Evolutionary conservation across 2,329 filamentous ascomycete species (phyloP).

Genomic region (Rhynchosporium secalis): DNA sequence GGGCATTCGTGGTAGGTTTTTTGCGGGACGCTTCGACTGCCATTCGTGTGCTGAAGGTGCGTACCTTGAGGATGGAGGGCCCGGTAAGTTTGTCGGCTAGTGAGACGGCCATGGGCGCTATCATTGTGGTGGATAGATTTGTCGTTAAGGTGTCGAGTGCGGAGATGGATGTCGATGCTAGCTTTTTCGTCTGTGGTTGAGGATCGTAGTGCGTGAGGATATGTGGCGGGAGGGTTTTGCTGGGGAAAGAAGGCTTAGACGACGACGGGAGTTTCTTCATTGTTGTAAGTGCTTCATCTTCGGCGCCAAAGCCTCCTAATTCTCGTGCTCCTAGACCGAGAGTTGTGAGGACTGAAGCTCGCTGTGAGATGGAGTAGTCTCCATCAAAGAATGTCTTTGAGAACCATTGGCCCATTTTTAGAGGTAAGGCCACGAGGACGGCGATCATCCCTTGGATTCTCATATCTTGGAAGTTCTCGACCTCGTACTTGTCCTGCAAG

Average conservation of each 20-base stretch:
- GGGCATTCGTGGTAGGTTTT: conserved; percentile 69
- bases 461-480: conserved; percentile 74
- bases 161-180: conserved; percentile 30
- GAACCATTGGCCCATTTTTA: conserved; percentile 80
- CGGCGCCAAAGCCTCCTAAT: conserved; percentile 70
- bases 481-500: conserved; percentile 81
- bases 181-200: conserved; percentile 35
- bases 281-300: conserved; percentile 39
- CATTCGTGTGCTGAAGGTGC: conserved; percentile 81
- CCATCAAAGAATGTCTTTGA: conserved; percentile 84
- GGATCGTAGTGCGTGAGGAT: conserved; percentile 70
- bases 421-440: conserved; percentile 72
- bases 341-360: conserved; percentile 77
- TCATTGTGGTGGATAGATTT: conserved; percentile 68
- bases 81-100: conserved; percentile 80
- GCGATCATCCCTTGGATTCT: conserved; percentile 81
- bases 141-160: conserved; percentile 65
- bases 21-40: conserved; percentile 58
- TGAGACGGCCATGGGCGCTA: conserved; percentile 77
- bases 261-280: conserved; percentile 31
- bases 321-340: conserved; percentile 82
- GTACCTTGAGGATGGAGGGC: conserved; percentile 82
- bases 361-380: conserved; percentile 85
- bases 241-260: conserved; percentile 62
- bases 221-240: conserved; percentile 72